These are phyloP conservation scores for Pseudogymnoascus verrucosus DNA, from an alignment of 2,329 filamentous ascomycete species.

Conservation along the genomic window DNA sequence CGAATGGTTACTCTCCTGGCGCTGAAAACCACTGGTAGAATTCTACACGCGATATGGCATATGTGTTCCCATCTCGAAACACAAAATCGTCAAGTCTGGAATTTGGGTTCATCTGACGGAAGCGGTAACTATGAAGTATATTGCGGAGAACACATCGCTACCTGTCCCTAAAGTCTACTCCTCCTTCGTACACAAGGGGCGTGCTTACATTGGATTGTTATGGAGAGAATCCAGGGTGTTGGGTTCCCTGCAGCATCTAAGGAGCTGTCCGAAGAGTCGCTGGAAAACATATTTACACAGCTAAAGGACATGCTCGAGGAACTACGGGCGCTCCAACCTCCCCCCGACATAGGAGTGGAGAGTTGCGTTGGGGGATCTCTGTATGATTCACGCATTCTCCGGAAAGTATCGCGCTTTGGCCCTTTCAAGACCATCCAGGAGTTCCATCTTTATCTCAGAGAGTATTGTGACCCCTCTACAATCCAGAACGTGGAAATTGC, in stretches of 20 bases:
- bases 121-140: conserved; percentile 33
- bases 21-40: background rate
- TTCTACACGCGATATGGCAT: background rate
- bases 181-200: conserved; percentile 33
- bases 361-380: conserved; percentile 19
- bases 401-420: conserved; percentile 20
- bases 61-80: background rate
- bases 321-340: conserved; percentile 6
- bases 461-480: conserved; percentile 22
- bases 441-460: conserved; percentile 28
- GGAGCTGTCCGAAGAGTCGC: conserved; percentile 10
- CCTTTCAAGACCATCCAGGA: conserved; percentile 29
- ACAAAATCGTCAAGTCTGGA: conserved; percentile 12
- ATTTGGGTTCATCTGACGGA: conserved; percentile 27
- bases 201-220: conserved; percentile 40
- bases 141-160: conserved; percentile 34
- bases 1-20: background rate
- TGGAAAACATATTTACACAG: conserved; percentile 9
- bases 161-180: conserved; percentile 39
- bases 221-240: conserved; percentile 32
- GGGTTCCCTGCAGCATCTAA: conserved; percentile 14
- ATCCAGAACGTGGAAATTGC: conserved; percentile 14
- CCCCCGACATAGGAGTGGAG: background rate
- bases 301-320: conserved; percentile 14
- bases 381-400: conserved; percentile 24